phyloP scores from a whole-genome alignment of 2,329 filamentous ascomycete species.

The Esteya vermicola region DNA sequence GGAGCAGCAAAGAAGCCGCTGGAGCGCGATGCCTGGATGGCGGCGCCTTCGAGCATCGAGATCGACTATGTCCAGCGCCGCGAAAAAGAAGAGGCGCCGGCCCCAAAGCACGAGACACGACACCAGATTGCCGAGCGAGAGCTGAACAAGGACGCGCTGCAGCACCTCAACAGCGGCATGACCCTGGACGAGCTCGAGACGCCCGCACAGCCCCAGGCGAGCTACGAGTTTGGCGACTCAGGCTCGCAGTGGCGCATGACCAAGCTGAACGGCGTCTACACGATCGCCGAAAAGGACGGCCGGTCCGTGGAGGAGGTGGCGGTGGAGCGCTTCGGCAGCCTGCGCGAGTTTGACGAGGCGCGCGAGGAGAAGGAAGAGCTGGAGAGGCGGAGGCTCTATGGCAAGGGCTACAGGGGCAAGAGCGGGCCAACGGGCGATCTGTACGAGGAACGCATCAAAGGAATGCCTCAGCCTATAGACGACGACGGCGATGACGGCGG shows the following conservation, averaged over 20 bases:
- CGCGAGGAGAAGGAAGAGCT: constrained; percentile 87
- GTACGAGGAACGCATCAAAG: constrained; percentile 50
- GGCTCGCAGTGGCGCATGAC: constrained; percentile 96
- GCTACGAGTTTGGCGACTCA: constrained; percentile 74
- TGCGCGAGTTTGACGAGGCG: constrained; percentile 82
- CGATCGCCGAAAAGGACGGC: constrained; percentile 58
- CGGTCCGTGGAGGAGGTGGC: constrained; percentile 71
- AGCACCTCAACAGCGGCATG: constrained; percentile 42
- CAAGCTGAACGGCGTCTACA: constrained; percentile 76
- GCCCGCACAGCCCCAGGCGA: constrained; percentile 45
- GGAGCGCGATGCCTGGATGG: constrained; percentile 84
- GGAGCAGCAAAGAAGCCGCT: neutral
- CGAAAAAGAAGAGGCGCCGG: constrained; percentile 17
- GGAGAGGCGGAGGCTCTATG: constrained; percentile 70
- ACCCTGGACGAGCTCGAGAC: constrained; percentile 36
- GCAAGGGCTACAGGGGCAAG: constrained; percentile 69
- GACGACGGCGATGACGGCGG: constrained; percentile 12
- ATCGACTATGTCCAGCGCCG: constrained; percentile 67
- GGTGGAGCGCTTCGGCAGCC: constrained; percentile 62
- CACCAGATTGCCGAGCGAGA: constrained; percentile 67
- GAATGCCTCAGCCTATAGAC: neutral
- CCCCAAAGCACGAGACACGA: constrained; percentile 23
- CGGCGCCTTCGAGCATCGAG: constrained; percentile 65
- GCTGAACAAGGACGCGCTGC: constrained; percentile 55
- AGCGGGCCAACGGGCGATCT: constrained; percentile 80